Conservation (phyloP, 75 land plant genomes). For the Isoetes taiwanensis region DNA sequence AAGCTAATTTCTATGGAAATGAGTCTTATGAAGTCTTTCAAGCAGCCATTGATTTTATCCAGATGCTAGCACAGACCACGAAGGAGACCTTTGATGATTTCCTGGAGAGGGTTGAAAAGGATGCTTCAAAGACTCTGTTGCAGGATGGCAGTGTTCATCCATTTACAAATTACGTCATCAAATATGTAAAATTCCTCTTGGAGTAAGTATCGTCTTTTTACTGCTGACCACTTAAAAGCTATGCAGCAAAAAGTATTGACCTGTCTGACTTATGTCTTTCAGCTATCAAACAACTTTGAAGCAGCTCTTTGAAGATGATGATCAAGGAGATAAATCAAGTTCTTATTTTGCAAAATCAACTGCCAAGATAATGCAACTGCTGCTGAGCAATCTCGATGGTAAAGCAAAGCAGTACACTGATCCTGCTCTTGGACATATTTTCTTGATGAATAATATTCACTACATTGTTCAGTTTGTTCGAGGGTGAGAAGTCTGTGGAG, state of each 20-base stretch:
- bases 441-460: slow-evolving; percentile 25
- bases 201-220: no score
- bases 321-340: background rate
- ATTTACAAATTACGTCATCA: slow-evolving; percentile 20
- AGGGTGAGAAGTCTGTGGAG: slow-evolving; percentile 17
- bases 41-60: slow-evolving; percentile 11
- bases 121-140: slow-evolving; percentile 9
- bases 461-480: slow-evolving; percentile 19
- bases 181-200: slow-evolving; percentile 16
- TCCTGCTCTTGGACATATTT: slow-evolving; percentile 17
- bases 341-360: slow-evolving; percentile 4
- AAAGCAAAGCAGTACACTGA: slow-evolving; percentile 21
- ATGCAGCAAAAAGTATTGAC: background rate
- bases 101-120: slow-evolving; percentile 14
- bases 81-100: slow-evolving; percentile 14
- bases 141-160: slow-evolving; percentile 23
- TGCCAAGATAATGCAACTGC: background rate
- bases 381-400: slow-evolving; percentile 11
- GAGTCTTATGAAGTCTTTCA: background rate
- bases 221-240: no score
- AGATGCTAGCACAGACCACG: slow-evolving; percentile 14
- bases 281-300: slow-evolving; percentile 11
- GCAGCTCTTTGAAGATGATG: slow-evolving; percentile 11
- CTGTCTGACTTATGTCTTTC: background rate
- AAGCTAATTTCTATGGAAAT: slow-evolving; percentile 6